Percentiles rank a stretch among this genome's conserved stretches.
Conservation (phyloP, 306 rosid species). For the Sechiopsis laciniata region DNA sequence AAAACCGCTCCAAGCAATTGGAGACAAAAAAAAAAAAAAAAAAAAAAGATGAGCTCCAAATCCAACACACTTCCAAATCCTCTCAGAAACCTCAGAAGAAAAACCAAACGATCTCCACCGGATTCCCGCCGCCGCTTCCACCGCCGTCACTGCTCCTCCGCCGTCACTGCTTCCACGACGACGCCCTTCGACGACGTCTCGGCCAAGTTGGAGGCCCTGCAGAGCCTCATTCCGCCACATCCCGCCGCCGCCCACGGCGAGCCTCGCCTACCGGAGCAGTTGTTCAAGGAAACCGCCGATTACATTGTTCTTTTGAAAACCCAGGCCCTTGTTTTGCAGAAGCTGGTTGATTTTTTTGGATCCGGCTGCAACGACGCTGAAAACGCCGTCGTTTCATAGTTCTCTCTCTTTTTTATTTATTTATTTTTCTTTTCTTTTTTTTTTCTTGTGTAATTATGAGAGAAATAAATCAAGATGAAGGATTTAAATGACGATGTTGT, state of each 20-base stretch:
- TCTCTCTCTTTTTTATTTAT: not conserved
- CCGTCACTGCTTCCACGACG: too few species aligned
- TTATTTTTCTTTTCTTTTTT: too few species aligned
- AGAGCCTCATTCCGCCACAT: slow-evolving; percentile 21
- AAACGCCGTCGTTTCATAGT: slow-evolving; percentile 14
- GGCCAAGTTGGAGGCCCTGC: slow-evolving; percentile 14
- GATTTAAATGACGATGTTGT: not conserved
- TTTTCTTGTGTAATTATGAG: not conserved
- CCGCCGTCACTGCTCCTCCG: slow-evolving; percentile 12
- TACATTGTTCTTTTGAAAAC: slow-evolving; percentile 21
- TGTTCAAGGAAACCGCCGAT: slow-evolving; percentile 27
- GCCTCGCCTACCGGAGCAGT: slow-evolving; percentile 16
- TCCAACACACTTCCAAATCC: not conserved
- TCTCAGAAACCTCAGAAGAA: slow-evolving; percentile 6
- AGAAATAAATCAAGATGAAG: not conserved
- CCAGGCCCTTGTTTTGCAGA: slow-evolving; percentile 19
- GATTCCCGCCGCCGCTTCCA: not conserved
- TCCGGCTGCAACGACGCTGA: slow-evolving; percentile 10
- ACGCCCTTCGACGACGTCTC: slow-evolving; percentile 5
- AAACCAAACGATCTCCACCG: not conserved
- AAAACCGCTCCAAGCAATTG: not conserved
- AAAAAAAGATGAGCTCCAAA: slow-evolving; percentile 2
- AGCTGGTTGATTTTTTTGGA: slow-evolving; percentile 23
- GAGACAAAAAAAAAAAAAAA: not conserved
- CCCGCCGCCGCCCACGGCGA: not conserved